phyloP scores from a whole-genome alignment of 176 grass and related monocot species.

The Lolium perenne region DNA sequence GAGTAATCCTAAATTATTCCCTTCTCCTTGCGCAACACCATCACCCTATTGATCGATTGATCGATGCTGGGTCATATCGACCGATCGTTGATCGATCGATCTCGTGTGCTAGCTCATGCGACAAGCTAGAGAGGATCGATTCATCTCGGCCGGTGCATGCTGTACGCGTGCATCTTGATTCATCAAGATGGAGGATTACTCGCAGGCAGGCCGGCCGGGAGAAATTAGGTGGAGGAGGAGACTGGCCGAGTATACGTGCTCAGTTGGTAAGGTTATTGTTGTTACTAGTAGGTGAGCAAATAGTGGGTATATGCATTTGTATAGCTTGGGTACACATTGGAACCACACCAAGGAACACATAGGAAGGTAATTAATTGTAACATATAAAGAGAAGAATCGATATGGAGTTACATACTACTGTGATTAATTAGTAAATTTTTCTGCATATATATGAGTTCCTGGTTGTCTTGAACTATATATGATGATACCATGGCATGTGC shows the following conservation, averaged over 20 bases:
- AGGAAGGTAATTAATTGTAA: conserved; percentile 60
- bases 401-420: not conserved
- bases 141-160: not conserved
- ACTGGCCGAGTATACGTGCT: conserved; percentile 37
- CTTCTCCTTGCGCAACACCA: conserved; percentile 34
- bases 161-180: not conserved
- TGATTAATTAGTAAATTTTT: conserved; percentile 24
- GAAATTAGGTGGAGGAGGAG: not conserved
- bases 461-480: conserved; percentile 27
- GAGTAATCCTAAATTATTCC: conserved; percentile 57
- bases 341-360: conserved; percentile 7
- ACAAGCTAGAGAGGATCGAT: not conserved
- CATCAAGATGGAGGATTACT: conserved; percentile 38
- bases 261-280: conserved; percentile 49
- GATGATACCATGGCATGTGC: conserved; percentile 31
- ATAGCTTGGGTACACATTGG: conserved; percentile 44
- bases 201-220: not conserved
- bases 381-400: conserved; percentile 42
- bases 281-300: conserved; percentile 50
- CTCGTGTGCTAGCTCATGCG: conserved; percentile 42
- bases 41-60: not conserved
- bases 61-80: not conserved
- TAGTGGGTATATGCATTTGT: conserved; percentile 37
- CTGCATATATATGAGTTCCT: conserved; percentile 16
- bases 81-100: not conserved